Base-by-base conservation (phyloP, 164 flowering plant species). In the Piper longum region DNA sequence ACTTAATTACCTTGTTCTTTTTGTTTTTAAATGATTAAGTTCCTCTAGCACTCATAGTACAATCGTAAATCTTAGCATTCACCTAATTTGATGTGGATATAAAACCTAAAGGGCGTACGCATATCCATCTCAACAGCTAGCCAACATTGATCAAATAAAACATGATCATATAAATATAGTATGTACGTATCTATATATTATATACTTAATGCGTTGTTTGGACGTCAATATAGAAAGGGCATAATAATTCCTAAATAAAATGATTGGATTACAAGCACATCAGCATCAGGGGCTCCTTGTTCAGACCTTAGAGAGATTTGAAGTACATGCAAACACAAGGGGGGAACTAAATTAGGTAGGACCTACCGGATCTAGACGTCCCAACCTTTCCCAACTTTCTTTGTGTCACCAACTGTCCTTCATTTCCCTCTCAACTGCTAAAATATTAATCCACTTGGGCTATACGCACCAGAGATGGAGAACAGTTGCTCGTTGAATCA, bases 341-440 rank as follows among this genome's bases (percentile, higher is more conserved):
- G 36, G 2, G 41, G 2, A 60, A 67, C 55, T 67, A 61, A 67
- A 54, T 54, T 41, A 26, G 36, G 60, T 19, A 26, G 26, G 69
- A 18, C 52, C 69, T 58, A 54, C 36, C 43, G 43, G 54, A 67
- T 56, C 55, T 51, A 39, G 67, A 44, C 18, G 60, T 56, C 62
- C 17, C 43, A 16, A 54, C 36, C 13, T 61, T 43, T 42, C 19
- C 43, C 56, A 43, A 26, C 54, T 60, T 5, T 54, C 41, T 60
- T 59, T 51, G 36, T 66, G 17, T 41, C 4, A 48, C 57, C 57
- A n/a, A 59, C 41, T 66, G 44, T 16, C 58, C 16, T 43, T 48
- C 16, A 26, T 59, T 61, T 57, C 26, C 60, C 36, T 26, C 9
- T 14, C 8, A 57, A 41, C 5, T 57, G 26, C 4, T 2, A 26